phyloP scores from a whole-genome alignment of 1,284 basidiomycete genomes.

The Moesziomyces sp. region DNA sequence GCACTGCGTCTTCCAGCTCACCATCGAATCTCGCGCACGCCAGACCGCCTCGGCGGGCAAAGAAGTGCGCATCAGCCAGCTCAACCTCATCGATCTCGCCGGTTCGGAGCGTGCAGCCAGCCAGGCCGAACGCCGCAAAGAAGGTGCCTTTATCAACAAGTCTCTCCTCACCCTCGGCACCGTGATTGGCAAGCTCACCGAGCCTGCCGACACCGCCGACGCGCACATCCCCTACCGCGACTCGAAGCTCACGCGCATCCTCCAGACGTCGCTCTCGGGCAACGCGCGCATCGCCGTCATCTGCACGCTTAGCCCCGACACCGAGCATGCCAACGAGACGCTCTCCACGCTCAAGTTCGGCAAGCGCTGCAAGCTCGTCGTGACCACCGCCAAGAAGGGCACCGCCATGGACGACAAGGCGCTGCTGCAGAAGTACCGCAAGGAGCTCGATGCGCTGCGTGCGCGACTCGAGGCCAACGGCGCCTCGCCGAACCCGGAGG shows the following conservation, averaged over 20 bases:
- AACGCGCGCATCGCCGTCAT: constrained; percentile 73
- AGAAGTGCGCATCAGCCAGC: constrained; percentile 63
- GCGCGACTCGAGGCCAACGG: constrained; percentile 49
- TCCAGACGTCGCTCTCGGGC: constrained; percentile 73
- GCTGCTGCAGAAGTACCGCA: constrained; percentile 59
- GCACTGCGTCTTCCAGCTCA: constrained; percentile 78
- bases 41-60: constrained; percentile 9
- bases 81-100: constrained; percentile 73
- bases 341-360: constrained; percentile 74
- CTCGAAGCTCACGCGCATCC: constrained; percentile 72
- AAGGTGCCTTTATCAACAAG: constrained; percentile 69
- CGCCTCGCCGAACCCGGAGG: constrained; percentile 4
- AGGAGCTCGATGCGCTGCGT: constrained; percentile 60
- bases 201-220: constrained; percentile 46
- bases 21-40: constrained; percentile 61
- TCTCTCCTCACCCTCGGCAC: constrained; percentile 71
- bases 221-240: constrained; percentile 73
- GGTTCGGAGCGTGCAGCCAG: constrained; percentile 73
- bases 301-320: constrained; percentile 71
- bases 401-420: constrained; percentile 68
- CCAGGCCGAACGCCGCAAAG: constrained; percentile 71
- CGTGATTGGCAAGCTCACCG: constrained; percentile 73
- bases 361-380: constrained; percentile 72
- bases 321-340: constrained; percentile 71
- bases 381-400: constrained; percentile 72